Conservation (phyloP, 2,329 filamentous ascomycete genomes). For the Fusarium drepaniforme region DNA sequence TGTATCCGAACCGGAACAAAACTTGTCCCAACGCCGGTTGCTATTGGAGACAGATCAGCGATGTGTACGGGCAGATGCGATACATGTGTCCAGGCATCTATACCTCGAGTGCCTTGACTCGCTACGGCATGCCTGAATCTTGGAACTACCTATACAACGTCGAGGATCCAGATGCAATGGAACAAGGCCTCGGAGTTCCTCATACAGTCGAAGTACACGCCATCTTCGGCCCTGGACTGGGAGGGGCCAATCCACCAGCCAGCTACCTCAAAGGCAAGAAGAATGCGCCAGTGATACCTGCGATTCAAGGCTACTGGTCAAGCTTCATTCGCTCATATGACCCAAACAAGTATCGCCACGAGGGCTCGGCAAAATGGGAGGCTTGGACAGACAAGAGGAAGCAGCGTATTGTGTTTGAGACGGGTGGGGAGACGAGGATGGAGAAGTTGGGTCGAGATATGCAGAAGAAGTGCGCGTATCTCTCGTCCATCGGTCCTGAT, state of each 20-base stretch:
- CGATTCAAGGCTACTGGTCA: slow-evolving; percentile 79
- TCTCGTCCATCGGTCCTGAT: slow-evolving; percentile 26
- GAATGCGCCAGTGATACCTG: slow-evolving; percentile 69
- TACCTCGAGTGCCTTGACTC: slow-evolving; percentile 45
- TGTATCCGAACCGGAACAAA: slow-evolving; percentile 52
- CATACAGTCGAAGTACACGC: slow-evolving; percentile 76
- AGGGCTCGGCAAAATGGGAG: slow-evolving; percentile 54
- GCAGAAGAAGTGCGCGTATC: slow-evolving; percentile 42
- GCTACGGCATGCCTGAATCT: slow-evolving; percentile 52
- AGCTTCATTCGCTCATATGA: slow-evolving; percentile 77
- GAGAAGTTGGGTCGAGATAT: slow-evolving; percentile 47
- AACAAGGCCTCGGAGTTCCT: slow-evolving; percentile 70
- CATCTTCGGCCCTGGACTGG: slow-evolving; percentile 74
- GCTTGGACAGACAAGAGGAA: slow-evolving; percentile 49
- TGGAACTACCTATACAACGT: slow-evolving; percentile 82
- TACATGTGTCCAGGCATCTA: slow-evolving; percentile 52
- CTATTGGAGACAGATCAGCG: slow-evolving; percentile 53
- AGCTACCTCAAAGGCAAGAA: slow-evolving; percentile 65
- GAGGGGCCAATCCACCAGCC: slow-evolving; percentile 58
- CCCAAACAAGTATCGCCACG: slow-evolving; percentile 65
- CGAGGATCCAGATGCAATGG: slow-evolving; percentile 65
- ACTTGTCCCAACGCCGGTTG: slow-evolving; percentile 49
- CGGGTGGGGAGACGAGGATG: slow-evolving; percentile 54
- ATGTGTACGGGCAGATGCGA: slow-evolving; percentile 51
- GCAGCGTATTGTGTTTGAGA: slow-evolving; percentile 55